Base-by-base conservation (phyloP, 164 flowering plant species). In the Sextonia rubra region DNA sequence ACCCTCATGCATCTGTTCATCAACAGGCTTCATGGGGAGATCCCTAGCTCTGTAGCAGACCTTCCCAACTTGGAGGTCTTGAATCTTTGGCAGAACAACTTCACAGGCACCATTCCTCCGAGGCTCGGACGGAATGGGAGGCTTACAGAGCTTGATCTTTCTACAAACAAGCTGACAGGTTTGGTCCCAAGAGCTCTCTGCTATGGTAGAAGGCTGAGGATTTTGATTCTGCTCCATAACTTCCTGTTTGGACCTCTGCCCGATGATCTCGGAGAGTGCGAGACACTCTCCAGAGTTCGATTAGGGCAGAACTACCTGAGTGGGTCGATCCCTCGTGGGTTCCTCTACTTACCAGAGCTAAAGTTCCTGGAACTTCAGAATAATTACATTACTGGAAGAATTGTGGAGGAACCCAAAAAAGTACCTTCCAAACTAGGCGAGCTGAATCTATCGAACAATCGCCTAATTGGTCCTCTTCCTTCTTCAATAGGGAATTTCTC, bases 81-180 rank as follows among this genome's bases (percentile, higher is more conserved):
- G 72, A 78, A 84, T 81, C 86, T 90, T 20, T 90, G 94, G 94
- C 77, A 77, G 68, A 90, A 90, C 52, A 88, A 88, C 60, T 88
- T 83, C 73, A 83, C 82, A 12, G 86, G 83, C 14, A 25, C 77
- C 23, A 73, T 82, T 71, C 86, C 86, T 44, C 49, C 78, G 12
- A 76, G 62, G 71, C 82, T 84, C 26, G 85, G 85, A 66, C 24
- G 5, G 49, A 82, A 76, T 52, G 80, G 84, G 15, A 76, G 73
- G 60, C 75, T 84, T 24, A 73, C 47, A 8, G 72, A 78, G 52
- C 81, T 90, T 37, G 92, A 89, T 77, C 79, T 90, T 47, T 90
- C 95, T 0, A 79, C 81, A 0, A 90, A 90, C 69, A 87, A 85
- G 78, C 86, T 89, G 26, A 86, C 93, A 2, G 90, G 93, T 48